Percentiles rank a stretch among this genome's conserved stretches.
These are phyloP conservation scores for Didymella sp. DNA, from an alignment of 2,329 filamentous ascomycete species.

Conservation along the genomic window DNA sequence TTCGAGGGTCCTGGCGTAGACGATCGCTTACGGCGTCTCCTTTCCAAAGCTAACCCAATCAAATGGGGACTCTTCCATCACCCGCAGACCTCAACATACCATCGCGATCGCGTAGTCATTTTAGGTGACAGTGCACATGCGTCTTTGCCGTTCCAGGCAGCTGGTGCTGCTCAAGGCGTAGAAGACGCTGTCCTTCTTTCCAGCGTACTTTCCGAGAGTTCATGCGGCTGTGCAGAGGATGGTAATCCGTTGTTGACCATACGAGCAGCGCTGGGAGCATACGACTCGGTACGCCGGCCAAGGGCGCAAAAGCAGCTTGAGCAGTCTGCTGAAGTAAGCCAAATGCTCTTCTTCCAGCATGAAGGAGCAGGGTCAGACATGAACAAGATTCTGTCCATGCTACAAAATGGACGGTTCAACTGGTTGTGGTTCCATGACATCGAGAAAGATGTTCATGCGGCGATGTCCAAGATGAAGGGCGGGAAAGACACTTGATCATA, in stretches of 20 bases:
- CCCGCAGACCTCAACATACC: constrained; percentile 33
- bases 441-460: neutral
- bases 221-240: neutral
- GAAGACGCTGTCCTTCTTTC: constrained; percentile 41
- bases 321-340: constrained; percentile 21
- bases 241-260: neutral
- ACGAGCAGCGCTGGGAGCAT: constrained; percentile 30
- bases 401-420: constrained; percentile 4
- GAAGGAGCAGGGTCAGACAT: constrained; percentile 22
- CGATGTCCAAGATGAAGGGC: neutral
- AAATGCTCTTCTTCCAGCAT: constrained; percentile 27
- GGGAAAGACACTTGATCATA: neutral
- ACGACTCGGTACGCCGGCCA: constrained; percentile 32
- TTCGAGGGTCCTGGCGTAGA: constrained; percentile 26
- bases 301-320: constrained; percentile 35
- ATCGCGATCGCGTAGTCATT: constrained; percentile 28
- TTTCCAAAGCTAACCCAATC: constrained; percentile 27
- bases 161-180: constrained; percentile 39
- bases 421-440: constrained; percentile 16
- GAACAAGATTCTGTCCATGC: constrained; percentile 4
- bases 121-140: constrained; percentile 42
- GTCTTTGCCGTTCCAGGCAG: constrained; percentile 34
- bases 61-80: constrained; percentile 39
- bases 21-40: constrained; percentile 22
- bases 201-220: constrained; percentile 21